A percentile compares a stretch with the other conserved stretches of the same genome.
Evolutionary conservation across 441 rosid species (phyloP).

Genomic region (Capsella rubella): DNA sequence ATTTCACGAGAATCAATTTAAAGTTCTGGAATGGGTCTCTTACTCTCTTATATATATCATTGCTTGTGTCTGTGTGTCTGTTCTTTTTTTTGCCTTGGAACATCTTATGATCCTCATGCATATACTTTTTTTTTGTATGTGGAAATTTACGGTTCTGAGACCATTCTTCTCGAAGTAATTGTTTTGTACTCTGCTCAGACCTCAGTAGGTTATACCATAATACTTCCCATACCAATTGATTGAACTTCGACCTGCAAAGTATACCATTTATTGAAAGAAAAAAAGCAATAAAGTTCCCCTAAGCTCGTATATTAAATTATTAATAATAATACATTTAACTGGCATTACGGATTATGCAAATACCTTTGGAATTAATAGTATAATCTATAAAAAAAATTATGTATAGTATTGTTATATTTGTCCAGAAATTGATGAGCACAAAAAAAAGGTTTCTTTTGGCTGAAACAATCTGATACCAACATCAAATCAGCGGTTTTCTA

Average conservation of each 20-base stretch:
- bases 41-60: conserved; percentile 10
- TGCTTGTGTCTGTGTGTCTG: conserved; percentile 4
- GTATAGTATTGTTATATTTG: background rate
- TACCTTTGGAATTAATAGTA: background rate
- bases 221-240: background rate
- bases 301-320: background rate
- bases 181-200: background rate
- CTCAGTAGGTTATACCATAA: background rate
- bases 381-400: background rate
- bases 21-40: conserved; percentile 28
- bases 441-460: background rate
- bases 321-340: background rate
- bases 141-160: conserved; percentile 28
- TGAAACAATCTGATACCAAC: background rate
- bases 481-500: background rate
- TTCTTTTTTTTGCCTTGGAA: background rate
- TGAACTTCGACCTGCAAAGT: background rate
- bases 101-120: conserved; percentile 28
- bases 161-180: conserved; percentile 9
- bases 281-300: background rate
- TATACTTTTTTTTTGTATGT: conserved; percentile 1
- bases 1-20: conserved; percentile 21
- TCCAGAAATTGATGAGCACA: background rate
- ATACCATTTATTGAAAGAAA: background rate
- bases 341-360: background rate